Evolutionary conservation across 106 monocot genomes (phyloP), one percentile per base, ranked within the genome.

Genomic region (Apostasia ramifera): DNA sequence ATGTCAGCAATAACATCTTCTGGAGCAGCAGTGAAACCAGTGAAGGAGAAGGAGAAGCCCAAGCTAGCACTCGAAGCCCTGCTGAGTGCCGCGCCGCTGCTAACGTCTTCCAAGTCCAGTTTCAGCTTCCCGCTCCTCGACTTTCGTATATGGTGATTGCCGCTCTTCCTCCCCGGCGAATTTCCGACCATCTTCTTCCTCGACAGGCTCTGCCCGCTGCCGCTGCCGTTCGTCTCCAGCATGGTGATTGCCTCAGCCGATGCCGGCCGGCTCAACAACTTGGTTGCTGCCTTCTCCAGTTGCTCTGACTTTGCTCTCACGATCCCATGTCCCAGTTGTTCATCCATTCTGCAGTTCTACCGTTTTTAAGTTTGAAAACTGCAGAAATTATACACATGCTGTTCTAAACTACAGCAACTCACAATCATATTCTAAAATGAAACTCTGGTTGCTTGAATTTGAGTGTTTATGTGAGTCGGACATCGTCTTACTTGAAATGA

Each of bases 21-120:
- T 53, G 84, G 84, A 39, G 86, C 74, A 3, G 80, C 71, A 10
- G 82, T 93, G 81, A 86, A 86, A 5, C 93, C 93, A 8, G 89
- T 86, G 67, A 87, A 93, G 12, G 89, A 82, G 68, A 85, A 85
- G 64, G 89, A 89, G 75, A 93, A 89, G 44, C 86, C 84, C 42
- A 93, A 67, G 67, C 89, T 86, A 13, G 89, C 86, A 46, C 89
- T 90, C 60, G 84, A 90, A 9, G 93, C 86, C 26, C 89, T 47
- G 73, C 90, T 90, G 37, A 87, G 77, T 0, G 79, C 81, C 2
- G 86, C 81, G 0, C 80, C 67, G 26, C 86, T 85, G 82, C 70
- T 78, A 8, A 84, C 76, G 3, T 90, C 93, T 43, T 94, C 93
- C 55, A 81, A 10, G 11, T 92, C 92, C 41, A 83, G 12, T 78